phyloP scores from a whole-genome alignment of 768 basidiomycete genomes.

The Tremella fuciformis region DNA sequence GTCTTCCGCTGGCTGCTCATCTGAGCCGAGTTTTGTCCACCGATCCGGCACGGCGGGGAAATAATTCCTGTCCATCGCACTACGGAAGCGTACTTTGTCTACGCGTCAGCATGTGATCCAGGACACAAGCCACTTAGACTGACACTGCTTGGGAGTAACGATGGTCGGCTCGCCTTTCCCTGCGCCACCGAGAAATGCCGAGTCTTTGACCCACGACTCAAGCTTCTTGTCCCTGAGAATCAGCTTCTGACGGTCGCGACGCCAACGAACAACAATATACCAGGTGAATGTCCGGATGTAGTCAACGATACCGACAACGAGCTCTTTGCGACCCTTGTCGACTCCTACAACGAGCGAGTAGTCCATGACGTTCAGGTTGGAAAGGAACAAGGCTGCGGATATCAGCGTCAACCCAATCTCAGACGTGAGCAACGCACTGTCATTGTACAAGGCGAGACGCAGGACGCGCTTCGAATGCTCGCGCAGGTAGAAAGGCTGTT shows the following conservation, averaged over 20 bases:
- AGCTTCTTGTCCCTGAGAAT: slow-evolving; percentile 89
- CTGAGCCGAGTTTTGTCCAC: slow-evolving; percentile 44
- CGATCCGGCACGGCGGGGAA: slow-evolving; percentile 51
- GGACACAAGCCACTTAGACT: slow-evolving; percentile 40
- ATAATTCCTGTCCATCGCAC: slow-evolving; percentile 51
- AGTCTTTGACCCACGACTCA: slow-evolving; percentile 97
- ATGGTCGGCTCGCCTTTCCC: slow-evolving; percentile 91
- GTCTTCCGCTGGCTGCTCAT: slow-evolving; percentile 34
- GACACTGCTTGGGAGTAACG: slow-evolving; percentile 91
- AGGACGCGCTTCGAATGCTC: slow-evolving; percentile 94
- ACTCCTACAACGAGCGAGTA: slow-evolving; percentile 95
- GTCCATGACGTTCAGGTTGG: slow-evolving; percentile 86
- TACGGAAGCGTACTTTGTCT: slow-evolving; percentile 49
- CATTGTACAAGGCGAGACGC: slow-evolving; percentile 84
- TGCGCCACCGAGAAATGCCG: slow-evolving; percentile 75
- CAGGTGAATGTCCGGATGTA: slow-evolving; percentile 54
- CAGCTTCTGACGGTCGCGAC: slow-evolving; percentile 4
- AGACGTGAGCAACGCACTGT: slow-evolving; percentile 55
- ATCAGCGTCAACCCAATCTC: slow-evolving; percentile 1
- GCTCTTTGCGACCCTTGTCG: slow-evolving; percentile 79
- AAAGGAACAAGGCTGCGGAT: slow-evolving; percentile 69
- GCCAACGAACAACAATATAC: slow-evolving; percentile 10
- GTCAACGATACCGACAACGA: slow-evolving; percentile 97
- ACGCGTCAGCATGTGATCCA: slow-evolving; percentile 5
- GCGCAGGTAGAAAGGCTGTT: slow-evolving; percentile 87